Base-by-base conservation (phyloP, 495 filamentous ascomycete genomes). In the Aspergillus asperescens region DNA sequence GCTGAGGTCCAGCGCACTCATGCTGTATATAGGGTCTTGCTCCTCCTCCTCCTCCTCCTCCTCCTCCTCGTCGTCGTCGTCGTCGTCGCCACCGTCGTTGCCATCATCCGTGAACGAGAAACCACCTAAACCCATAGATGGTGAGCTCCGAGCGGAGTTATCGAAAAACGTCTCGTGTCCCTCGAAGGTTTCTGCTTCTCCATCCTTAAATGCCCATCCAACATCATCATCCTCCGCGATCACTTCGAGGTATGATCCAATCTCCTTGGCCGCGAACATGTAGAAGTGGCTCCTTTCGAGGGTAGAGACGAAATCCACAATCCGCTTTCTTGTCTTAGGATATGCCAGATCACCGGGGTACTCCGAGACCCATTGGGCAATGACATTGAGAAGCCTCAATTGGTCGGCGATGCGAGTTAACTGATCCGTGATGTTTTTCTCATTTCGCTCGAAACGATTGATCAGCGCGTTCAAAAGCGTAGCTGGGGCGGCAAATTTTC, bases 261-360 rank as follows among this genome's bases (percentile, higher is more conserved):
- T 90, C 59, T 95, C 90, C 58, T 88, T 85, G 7, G 87, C 86
- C 2, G 92, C 88, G 20, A 85, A 80, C 48, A 88, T 83, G 68
- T 91, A 90, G 44, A 89, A 82, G 37, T 86, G 80, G 50, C 84
- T 85, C 15, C 75, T 75, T 38, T 87, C 79, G 28, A 96, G 67
- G 9, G 77, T 74, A 15, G 71, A 62, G 7, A 95, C 81, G 60
- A 98, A 92, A 16, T 81, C 81, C 22, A 81, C 75, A 48, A 96
- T 72, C 7, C 73, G 77, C 55, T 78, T 79, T 48, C 82, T 82
- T 8, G 90, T 93, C 47, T 77, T 77, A n/a, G 85, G 81, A 58
- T 87, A 80, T 0, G 89, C 87, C 72, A 96, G 94, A 68, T 98
- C 93, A 3, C 88, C 92, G 0, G 93, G 90, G 69, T 97, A 95